Evolutionary conservation across 2,329 filamentous ascomycete genomes (phyloP).

Genomic region (Simplicillium aogashimaense): DNA sequence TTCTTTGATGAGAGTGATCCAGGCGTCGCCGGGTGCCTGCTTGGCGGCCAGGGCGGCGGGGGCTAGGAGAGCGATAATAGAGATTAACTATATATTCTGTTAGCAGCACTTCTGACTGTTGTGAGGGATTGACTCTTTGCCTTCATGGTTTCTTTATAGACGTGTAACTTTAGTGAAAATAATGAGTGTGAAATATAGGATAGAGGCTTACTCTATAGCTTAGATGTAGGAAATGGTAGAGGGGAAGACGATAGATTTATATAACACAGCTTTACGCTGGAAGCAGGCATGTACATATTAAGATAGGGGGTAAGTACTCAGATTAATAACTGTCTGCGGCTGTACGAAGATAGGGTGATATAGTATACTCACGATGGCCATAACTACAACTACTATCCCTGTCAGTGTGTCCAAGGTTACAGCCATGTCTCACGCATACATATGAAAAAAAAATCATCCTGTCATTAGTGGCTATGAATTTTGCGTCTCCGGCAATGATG

Average conservation of each 20-base stretch:
- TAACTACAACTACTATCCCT: neutral
- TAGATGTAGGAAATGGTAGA: neutral
- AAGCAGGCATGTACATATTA: neutral
- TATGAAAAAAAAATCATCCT: neutral
- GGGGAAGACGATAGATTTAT: neutral
- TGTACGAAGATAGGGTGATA: neutral
- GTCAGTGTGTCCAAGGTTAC: conserved; percentile 1
- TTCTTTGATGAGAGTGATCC: conserved; percentile 1
- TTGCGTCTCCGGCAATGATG: neutral
- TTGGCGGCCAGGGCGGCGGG: conserved; percentile 1
- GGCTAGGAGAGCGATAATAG: conserved; percentile 1
- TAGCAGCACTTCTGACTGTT: conserved; percentile 1
- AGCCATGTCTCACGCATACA: conserved; percentile 1
- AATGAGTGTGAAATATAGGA: conserved; percentile 1
- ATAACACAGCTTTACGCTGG: neutral
- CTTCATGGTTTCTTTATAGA: conserved; percentile 1
- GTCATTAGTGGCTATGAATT: conserved; percentile 1
- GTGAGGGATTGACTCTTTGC: neutral
- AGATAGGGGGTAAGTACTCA: neutral
- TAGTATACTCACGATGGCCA: neutral
- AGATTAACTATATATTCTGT: conserved; percentile 1
- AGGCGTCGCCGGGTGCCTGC: neutral
- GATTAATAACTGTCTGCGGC: neutral
- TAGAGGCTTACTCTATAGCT: conserved; percentile 1
- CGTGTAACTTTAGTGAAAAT: neutral